Base-by-base conservation (phyloP, 345 rosid species). In the Gynandropsis gynandra region DNA sequence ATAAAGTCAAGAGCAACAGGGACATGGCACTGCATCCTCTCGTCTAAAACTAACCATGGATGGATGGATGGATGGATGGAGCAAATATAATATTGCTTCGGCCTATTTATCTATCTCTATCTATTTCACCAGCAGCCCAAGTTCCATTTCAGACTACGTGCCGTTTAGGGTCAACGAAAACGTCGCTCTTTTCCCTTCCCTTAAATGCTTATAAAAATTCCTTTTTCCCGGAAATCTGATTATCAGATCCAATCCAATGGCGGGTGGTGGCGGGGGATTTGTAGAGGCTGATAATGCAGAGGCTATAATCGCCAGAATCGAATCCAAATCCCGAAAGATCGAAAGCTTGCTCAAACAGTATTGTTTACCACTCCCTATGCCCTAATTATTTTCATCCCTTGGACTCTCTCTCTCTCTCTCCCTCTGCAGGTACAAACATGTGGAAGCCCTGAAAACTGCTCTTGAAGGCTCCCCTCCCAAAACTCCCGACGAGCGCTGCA, bases 391-490 rank as follows among this genome's bases (percentile, higher is more conserved):
- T 11, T 31, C n/a, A n/a, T n/a, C n/a, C 8, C 19, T 41, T 4
- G 10, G 8, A 27, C n/a, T n/a, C n/a, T n/a, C 40, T 24, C 29
- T 24, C 5, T 10, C 41, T n/a, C 41, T 37, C 41, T 16, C 1
- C 10, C 13, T 41, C 4, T 66, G 41, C 36, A 67, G 72, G 72
- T 71, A 59, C 51, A 80, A 68, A 47, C 60, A 54, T 29, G 70
- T 90, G 0, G 95, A 90, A 74, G 96, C 95, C 55, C 79, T 84
- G 36, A 84, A 87, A 81, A 90, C 95, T 8, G 89, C 89, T 15
- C 92, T 87, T 1, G 96, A 90, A 70, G 98, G 96, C 7, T 75
- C 89, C 18, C 94, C 92, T 44, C 92, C 96, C 1, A 83, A 75
- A 55, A 82, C 95, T 46, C 68, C 56, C 29, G 97, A 89, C 50